A percentile compares a stretch with the other conserved stretches of the same genome.
Evolutionary conservation across 1,139 yeast species (phyloP).

Genomic region (Kurtzmaniella quercitrusa): DNA sequence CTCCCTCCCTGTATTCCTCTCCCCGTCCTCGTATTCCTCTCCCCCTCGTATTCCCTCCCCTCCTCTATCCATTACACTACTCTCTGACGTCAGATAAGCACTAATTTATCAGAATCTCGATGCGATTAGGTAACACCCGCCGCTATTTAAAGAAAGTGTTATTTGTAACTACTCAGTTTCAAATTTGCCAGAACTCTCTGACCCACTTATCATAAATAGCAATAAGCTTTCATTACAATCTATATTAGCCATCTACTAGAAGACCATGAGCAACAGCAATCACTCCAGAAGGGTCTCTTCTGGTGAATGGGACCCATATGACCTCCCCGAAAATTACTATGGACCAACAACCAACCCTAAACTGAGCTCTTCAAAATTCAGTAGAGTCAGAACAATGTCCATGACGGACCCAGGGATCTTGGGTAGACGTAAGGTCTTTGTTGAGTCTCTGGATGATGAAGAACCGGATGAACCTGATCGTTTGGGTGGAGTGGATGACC

Average conservation of each 20-base stretch:
- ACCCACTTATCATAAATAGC: too few relatives aligned
- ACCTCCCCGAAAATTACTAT: slow-evolving; percentile 65
- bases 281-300: slow-evolving; percentile 25
- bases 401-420: slow-evolving; percentile 26
- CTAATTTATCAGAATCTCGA: too few relatives aligned
- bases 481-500: not conserved
- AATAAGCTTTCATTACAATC: not conserved
- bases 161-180: not conserved
- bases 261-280: not conserved
- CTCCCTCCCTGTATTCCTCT: too few relatives aligned
- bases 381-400: slow-evolving; percentile 50
- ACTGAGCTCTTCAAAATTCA: slow-evolving; percentile 30
- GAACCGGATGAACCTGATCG: slow-evolving; percentile 1
- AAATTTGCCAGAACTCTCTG: not conserved
- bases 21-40: too few relatives aligned
- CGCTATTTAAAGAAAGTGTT: not conserved
- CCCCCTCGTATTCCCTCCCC: too few relatives aligned
- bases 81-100: not conserved
- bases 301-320: slow-evolving; percentile 58
- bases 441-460: slow-evolving; percentile 3
- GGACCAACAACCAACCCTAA: slow-evolving; percentile 61
- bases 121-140: too few relatives aligned
- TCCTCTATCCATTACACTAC: not conserved
- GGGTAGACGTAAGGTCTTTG: not conserved
- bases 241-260: not conserved